Evolutionary conservation across 129 eudicot species (phyloP).

Genomic region (Erigeron canadensis): DNA sequence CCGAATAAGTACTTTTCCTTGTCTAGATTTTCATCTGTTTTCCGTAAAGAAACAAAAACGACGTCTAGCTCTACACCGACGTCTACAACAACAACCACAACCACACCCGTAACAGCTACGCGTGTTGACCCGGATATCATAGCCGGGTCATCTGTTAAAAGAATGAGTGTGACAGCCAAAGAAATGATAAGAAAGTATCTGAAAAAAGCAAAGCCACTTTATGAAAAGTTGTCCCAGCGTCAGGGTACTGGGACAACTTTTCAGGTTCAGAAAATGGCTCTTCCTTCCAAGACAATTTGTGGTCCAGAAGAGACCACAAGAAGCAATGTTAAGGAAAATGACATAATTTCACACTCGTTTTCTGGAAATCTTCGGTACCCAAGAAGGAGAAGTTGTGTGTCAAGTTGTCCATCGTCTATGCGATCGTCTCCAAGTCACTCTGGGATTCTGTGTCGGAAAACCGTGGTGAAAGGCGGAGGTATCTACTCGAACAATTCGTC

Average conservation of each 20-base stretch:
- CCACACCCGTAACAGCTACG: not conserved
- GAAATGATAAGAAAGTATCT: conserved; percentile 73
- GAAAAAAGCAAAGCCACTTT: conserved; percentile 75
- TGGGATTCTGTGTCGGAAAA: conserved; percentile 40
- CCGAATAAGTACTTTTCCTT: conserved; percentile 55
- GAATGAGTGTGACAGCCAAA: conserved; percentile 55
- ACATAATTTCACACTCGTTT: conserved; percentile 44
- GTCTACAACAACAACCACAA: not conserved
- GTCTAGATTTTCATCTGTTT: conserved; percentile 71
- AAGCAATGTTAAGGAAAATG: conserved; percentile 3
- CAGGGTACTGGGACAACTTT: conserved; percentile 17
- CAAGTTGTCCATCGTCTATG: conserved; percentile 94
- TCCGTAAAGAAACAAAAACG: conserved; percentile 25
- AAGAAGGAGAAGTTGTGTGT: conserved; percentile 45
- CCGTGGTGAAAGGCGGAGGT: conserved; percentile 21
- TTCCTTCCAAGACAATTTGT: not conserved
- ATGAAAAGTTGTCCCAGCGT: conserved; percentile 68
- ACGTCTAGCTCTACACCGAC: not conserved
- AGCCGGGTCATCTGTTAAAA: conserved; percentile 38
- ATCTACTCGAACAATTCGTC: conserved; percentile 28
- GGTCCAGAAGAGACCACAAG: not conserved
- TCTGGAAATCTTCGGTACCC: conserved; percentile 67
- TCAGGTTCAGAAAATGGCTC: conserved; percentile 19
- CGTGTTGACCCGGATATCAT: conserved; percentile 18
- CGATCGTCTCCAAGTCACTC: conserved; percentile 84